Evolutionary conservation across 2,329 filamentous ascomycete genomes (phyloP).

Genomic region (Sporothrix variecibatus): DNA sequence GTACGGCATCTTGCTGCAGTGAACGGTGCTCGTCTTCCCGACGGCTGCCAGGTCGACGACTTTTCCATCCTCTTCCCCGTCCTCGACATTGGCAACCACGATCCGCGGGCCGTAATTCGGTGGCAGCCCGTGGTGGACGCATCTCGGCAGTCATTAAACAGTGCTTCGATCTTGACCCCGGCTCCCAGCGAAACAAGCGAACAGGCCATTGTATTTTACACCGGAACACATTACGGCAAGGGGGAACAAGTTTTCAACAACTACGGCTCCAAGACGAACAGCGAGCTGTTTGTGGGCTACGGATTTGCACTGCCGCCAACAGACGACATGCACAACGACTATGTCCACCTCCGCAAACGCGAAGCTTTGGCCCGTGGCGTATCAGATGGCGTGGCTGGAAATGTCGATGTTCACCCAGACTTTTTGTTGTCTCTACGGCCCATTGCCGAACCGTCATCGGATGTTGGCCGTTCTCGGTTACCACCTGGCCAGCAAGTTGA

Average conservation of each 20-base stretch:
- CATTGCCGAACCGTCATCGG: conserved; percentile 39
- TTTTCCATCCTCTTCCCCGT: conserved; percentile 71
- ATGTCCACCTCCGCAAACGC: conserved; percentile 57
- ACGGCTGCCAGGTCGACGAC: conserved; percentile 47
- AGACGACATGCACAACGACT: conserved; percentile 58
- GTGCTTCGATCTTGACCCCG: background rate
- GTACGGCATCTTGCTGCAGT: background rate
- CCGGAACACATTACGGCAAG: conserved; percentile 46
- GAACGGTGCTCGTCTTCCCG: conserved; percentile 35
- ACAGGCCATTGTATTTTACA: conserved; percentile 44
- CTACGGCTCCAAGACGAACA: conserved; percentile 74
- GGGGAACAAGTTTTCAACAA: conserved; percentile 68
- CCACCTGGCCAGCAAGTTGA: background rate
- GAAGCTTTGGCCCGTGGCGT: conserved; percentile 29
- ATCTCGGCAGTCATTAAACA: background rate
- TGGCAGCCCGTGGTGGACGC: conserved; percentile 56
- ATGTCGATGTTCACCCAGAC: conserved; percentile 35
- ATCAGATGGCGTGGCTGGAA: conserved; percentile 22
- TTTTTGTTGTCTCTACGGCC: conserved; percentile 58
- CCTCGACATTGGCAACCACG: conserved; percentile 73
- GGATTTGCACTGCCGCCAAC: conserved; percentile 59
- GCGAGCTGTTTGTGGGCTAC: conserved; percentile 66
- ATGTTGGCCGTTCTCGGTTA: background rate
- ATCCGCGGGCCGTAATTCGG: conserved; percentile 57
- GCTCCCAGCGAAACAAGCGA: background rate